A percentile compares a stretch with the other conserved stretches of the same genome.
These are phyloP conservation scores for Plasmopara halstedii DNA, from an alignment of 352 stramenopile species.

Conservation along the genomic window DNA sequence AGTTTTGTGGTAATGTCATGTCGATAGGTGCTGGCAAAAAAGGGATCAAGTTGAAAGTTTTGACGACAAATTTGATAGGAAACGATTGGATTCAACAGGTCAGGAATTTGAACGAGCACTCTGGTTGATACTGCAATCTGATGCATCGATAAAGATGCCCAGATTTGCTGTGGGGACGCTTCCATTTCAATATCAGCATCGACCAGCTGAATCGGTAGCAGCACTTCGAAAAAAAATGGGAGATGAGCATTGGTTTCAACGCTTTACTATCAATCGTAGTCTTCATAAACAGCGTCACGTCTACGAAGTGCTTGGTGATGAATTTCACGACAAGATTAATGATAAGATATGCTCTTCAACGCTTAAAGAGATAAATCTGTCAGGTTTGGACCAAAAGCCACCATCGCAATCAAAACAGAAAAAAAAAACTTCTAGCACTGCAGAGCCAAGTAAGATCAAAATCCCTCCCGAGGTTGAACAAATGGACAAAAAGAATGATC, in stretches of 20 bases:
- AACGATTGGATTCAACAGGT: constrained; percentile 20
- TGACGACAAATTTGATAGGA: constrained; percentile 27
- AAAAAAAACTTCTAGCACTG: background rate
- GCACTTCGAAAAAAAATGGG: constrained; percentile 26
- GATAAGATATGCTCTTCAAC: background rate
- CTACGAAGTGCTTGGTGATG: constrained; percentile 12
- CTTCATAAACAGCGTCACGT: constrained; percentile 25
- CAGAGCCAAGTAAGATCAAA: background rate
- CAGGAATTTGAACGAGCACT: constrained; percentile 37
- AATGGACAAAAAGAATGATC: constrained; percentile 8
- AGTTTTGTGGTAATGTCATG: background rate
- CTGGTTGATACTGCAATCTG: constrained; percentile 26
- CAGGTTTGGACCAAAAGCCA: background rate
- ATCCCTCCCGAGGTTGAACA: constrained; percentile 3
- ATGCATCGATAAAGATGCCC: constrained; percentile 41
- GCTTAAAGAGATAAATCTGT: background rate
- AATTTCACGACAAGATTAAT: constrained; percentile 2
- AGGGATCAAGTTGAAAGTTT: constrained; percentile 32
- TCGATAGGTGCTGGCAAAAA: constrained; percentile 46
- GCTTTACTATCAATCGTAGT: constrained; percentile 34
- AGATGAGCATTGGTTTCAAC: constrained; percentile 33
- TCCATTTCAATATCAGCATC: constrained; percentile 22
- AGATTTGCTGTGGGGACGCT: constrained; percentile 43
- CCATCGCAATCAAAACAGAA: background rate
- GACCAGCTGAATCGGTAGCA: constrained; percentile 25